phyloP scores from a whole-genome alignment of 495 filamentous ascomycete genomes.

The Aspergillus affinis region DNA sequence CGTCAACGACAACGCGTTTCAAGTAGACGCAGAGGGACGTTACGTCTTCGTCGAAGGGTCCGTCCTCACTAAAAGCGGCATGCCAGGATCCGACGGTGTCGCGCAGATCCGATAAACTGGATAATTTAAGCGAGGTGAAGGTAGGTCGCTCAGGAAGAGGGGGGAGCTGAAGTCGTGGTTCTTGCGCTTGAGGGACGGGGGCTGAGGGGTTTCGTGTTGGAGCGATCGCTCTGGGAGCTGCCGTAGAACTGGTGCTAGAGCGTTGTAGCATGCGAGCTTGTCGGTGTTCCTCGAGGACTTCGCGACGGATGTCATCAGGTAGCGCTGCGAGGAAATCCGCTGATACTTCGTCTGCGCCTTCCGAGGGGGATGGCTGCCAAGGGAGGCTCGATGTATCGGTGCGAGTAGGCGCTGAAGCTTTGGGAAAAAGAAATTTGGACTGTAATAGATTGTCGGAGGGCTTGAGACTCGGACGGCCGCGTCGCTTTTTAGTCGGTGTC shows the following conservation, averaged over 20 bases:
- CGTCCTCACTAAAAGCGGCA: constrained; percentile 60
- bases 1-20: constrained; percentile 63
- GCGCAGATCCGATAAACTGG: constrained; percentile 54
- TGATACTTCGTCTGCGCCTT: constrained; percentile 50
- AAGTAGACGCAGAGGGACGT: constrained; percentile 68
- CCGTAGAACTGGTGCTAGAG: constrained; percentile 31
- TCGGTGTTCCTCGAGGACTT: constrained; percentile 72
- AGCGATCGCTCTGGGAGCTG: constrained; percentile 18
- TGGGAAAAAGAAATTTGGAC: constrained; percentile 59
- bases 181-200: constrained; percentile 31
- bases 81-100: constrained; percentile 67
- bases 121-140: constrained; percentile 64
- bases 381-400: background rate
- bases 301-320: constrained; percentile 74
- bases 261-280: constrained; percentile 53
- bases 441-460: constrained; percentile 51
- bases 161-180: constrained; percentile 48
- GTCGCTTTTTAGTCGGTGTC: constrained; percentile 60
- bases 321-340: constrained; percentile 75
- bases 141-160: constrained; percentile 56
- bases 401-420: constrained; percentile 18
- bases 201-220: constrained; percentile 37
- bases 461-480: constrained; percentile 44
- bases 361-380: constrained; percentile 8
- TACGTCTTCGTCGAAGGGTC: constrained; percentile 77